Evolutionary conservation across 2,329 filamentous ascomycete genomes (phyloP), one percentile per base, ranked within the genome.

Genomic region (Pochonia chlamydosporia): DNA sequence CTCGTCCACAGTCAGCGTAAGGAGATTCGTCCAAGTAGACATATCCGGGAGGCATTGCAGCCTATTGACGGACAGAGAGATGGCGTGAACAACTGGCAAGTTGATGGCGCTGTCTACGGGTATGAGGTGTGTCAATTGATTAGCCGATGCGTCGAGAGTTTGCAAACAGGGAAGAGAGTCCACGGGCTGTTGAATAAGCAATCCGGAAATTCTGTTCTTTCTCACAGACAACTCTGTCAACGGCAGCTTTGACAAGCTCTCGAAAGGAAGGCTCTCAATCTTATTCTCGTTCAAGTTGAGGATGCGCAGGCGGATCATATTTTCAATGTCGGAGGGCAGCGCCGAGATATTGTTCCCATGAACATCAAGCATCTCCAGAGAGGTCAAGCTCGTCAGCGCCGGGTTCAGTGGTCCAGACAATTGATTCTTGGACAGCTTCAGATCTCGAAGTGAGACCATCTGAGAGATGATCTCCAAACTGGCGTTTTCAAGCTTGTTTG

Each of bases 241-340:
- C 0, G 88, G 83, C 42, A 95, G 65, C 11, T 74, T 73, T 11
- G 78, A 76, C 25, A 97, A 71, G 4, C 75, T 71, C 6, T 84
- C 79, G 58, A 92, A 87, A 0, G 87, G 85, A 11, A 96, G 62
- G 2, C 75, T 73, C 42, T 79, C 79, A 24, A 99, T 75, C 45
- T 79, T 76, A 57, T 99, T 99, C 54, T 89, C 81, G 48, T 84
- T 82, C 20, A 96, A 63, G 59, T 96, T 92, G 43, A 97, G 70
- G 9, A 87, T 77, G 23, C 87, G 83, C 25, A 99, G 75, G 21
- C 78, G 78, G 3, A 72, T 70, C 52, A 97, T 76, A 24, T 79
- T 77, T n/a, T 76, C 75, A 2, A 96, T 61, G 11, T 78, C 77
- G 9, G 76, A 67, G 0, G 90, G 88, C 14, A 99, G 70, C 2